These are phyloP conservation scores for Neonectria coccinea DNA, from an alignment of 2,329 filamentous ascomycete genomes.

Conservation along the genomic window DNA sequence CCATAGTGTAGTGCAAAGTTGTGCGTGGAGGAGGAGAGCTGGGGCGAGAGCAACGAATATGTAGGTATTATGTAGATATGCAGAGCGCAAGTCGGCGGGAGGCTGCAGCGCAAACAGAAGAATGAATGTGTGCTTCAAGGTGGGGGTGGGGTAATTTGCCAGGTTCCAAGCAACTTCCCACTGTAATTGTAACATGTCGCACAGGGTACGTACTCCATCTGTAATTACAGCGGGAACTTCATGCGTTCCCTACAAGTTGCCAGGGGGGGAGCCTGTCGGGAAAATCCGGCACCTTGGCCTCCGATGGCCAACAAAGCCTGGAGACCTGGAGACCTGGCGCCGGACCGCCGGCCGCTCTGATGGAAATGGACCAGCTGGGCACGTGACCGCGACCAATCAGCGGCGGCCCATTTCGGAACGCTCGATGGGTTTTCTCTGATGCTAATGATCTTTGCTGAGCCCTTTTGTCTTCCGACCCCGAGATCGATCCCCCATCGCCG, in stretches of 20 bases:
- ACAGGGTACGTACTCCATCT: background rate
- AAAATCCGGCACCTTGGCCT: constrained; percentile 10
- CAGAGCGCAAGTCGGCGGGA: constrained; percentile 22
- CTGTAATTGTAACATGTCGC: background rate
- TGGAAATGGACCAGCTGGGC: constrained; percentile 34
- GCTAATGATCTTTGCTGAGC: constrained; percentile 54
- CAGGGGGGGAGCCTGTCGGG: constrained; percentile 10
- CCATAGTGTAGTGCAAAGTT: constrained; percentile 41
- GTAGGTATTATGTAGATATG: constrained; percentile 15
- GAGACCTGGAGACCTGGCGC: constrained; percentile 26
- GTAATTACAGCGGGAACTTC: background rate
- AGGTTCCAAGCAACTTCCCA: background rate
- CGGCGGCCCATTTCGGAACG: constrained; percentile 58
- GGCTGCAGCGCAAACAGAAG: constrained; percentile 27
- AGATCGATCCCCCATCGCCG: constrained; percentile 54
- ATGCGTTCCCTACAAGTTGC: background rate
- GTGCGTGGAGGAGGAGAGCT: constrained; percentile 18
- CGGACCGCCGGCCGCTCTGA: constrained; percentile 36
- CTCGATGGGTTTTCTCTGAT: constrained; percentile 56
- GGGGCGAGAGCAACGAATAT: constrained; percentile 21
- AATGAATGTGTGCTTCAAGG: constrained; percentile 36
- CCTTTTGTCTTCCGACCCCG: constrained; percentile 54
- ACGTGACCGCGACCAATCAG: constrained; percentile 57
- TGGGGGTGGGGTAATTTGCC: constrained; percentile 44
- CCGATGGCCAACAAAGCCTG: constrained; percentile 1